phyloP scores from a whole-genome alignment of 495 filamentous ascomycete species.

The Penicillium roqueforti region DNA sequence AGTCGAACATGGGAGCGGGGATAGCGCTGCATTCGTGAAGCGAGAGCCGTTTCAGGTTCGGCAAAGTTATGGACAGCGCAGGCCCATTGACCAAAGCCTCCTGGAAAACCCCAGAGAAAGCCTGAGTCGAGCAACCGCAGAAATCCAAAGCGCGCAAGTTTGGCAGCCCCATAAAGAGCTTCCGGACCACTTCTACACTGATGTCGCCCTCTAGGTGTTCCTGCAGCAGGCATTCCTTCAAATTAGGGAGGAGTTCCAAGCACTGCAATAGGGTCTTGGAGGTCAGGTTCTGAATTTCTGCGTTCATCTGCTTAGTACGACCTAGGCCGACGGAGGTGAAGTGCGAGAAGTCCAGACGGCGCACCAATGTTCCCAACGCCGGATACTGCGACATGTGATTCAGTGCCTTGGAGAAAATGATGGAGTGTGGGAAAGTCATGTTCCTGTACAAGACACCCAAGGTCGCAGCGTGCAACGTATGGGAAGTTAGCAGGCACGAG shows the following conservation, averaged over 20 bases:
- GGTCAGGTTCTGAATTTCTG: constrained; percentile 77
- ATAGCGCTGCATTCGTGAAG: constrained; percentile 80
- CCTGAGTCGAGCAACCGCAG: constrained; percentile 68
- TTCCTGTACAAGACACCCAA: constrained; percentile 73
- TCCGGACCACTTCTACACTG: constrained; percentile 60
- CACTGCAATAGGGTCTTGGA: constrained; percentile 70
- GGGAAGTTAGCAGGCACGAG: constrained; percentile 70
- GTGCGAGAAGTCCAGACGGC: constrained; percentile 81
- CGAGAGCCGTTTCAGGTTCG: constrained; percentile 62
- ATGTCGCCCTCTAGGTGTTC: constrained; percentile 83
- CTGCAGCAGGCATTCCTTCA: constrained; percentile 77
- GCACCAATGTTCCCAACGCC: constrained; percentile 71
- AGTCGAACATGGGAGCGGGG: constrained; percentile 62
- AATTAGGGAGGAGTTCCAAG: constrained; percentile 68
- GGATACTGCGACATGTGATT: constrained; percentile 64
- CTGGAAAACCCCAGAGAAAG: constrained; percentile 62
- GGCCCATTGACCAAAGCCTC: constrained; percentile 41
- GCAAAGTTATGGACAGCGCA: constrained; percentile 45
- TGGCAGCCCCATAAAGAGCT: constrained; percentile 64
- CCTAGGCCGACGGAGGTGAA: constrained; percentile 82
- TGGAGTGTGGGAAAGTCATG: constrained; percentile 82
- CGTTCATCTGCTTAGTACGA: constrained; percentile 73
- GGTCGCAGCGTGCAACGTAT: constrained; percentile 70
- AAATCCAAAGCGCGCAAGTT: constrained; percentile 72
- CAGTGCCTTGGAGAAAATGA: constrained; percentile 83